Evolutionary conservation across 345 rosid species (phyloP).

Genomic region (Gossypium raimondii): DNA sequence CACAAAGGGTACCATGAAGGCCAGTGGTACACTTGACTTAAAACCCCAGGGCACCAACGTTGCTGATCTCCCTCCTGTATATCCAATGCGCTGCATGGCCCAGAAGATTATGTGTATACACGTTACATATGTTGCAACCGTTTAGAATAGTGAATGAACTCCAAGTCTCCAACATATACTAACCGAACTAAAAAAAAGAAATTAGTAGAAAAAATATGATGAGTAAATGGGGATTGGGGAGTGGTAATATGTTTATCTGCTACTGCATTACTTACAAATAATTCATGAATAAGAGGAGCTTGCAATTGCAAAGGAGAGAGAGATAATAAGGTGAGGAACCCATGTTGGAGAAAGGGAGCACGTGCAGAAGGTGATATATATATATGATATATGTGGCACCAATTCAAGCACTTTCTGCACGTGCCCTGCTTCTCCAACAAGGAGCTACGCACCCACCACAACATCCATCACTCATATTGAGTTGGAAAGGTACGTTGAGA

Average conservation of each 20-base stretch:
- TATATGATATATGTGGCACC: neutral
- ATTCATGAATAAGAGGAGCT: neutral
- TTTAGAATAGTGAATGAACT: neutral
- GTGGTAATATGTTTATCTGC: neutral
- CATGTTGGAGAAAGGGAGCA: conserved; percentile 96
- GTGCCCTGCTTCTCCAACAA: conserved; percentile 99
- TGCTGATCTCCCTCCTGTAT: neutral
- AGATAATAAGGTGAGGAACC: conserved; percentile 22
- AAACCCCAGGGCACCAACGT: neutral
- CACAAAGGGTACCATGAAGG: neutral
- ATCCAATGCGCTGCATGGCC: neutral
- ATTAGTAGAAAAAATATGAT: neutral
- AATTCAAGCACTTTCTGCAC: conserved; percentile 49
- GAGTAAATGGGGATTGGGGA: neutral
- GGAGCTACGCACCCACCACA: conserved; percentile 47
- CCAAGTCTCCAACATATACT: neutral
- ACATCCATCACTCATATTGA: neutral
- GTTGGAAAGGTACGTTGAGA: neutral
- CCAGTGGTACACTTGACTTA: neutral
- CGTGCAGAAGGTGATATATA: conserved; percentile 50
- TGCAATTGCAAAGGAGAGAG: neutral
- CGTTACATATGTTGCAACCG: neutral
- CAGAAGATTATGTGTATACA: neutral
- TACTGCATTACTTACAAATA: neutral
- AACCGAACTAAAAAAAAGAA: neutral